A percentile compares a stretch with the other conserved stretches of the same genome.
phyloP scores from a whole-genome alignment of 148 eudicot species.

The Vaccinium vitisidaea region DNA sequence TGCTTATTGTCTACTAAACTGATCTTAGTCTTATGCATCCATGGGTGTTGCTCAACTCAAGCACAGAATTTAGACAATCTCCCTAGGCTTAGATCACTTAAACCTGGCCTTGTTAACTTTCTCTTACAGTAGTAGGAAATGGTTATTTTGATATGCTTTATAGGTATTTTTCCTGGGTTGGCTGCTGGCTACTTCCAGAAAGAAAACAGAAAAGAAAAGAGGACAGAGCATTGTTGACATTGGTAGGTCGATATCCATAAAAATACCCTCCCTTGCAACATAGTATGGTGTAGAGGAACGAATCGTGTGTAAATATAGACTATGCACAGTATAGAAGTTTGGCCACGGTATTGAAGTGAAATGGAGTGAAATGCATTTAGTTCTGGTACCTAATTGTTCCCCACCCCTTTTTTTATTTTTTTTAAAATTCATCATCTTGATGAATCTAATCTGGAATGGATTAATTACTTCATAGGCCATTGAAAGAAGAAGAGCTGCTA shows the following conservation, averaged over 20 bases:
- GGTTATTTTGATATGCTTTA: background rate
- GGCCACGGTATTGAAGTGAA: background rate
- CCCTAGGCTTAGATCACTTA: background rate
- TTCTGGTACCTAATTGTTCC: background rate
- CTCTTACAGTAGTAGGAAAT: background rate
- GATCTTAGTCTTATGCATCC: background rate
- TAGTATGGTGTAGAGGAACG: background rate
- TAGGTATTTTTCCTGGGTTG: background rate
- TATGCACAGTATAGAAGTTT: background rate
- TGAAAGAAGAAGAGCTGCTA: conserved; percentile 66
- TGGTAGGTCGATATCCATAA: background rate
- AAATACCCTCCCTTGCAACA: background rate
- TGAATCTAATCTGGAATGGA: conserved; percentile 2
- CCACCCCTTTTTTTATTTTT: background rate
- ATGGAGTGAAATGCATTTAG: background rate
- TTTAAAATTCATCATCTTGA: background rate
- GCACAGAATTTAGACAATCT: background rate
- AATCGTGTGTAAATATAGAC: background rate
- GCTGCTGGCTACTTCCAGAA: background rate
- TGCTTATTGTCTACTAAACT: background rate
- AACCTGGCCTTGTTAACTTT: background rate
- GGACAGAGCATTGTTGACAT: background rate
- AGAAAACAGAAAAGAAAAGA: background rate
- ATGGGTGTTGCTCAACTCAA: background rate
- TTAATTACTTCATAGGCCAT: conserved; percentile 41